A percentile compares a stretch with the other conserved stretches of the same genome.
Evolutionary conservation across 306 rosid species (phyloP).

Genomic region (Quillaja saponaria): DNA sequence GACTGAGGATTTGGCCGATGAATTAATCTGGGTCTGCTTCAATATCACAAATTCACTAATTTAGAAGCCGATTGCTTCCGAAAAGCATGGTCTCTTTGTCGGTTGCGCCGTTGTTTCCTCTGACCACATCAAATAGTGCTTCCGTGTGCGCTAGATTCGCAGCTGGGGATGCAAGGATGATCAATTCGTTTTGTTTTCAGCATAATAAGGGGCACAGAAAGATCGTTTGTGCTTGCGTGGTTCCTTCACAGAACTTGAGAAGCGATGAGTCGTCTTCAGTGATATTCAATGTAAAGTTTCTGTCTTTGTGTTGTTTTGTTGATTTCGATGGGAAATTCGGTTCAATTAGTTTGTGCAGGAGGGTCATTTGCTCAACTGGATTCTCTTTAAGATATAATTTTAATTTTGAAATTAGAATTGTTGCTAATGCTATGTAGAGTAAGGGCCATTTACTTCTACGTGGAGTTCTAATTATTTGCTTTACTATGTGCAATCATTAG

Average conservation of each 20-base stretch:
- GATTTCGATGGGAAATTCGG: neutral
- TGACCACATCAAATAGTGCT: conserved; percentile 38
- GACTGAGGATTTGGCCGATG: neutral
- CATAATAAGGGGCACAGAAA: conserved; percentile 43
- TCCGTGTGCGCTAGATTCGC: conserved; percentile 40
- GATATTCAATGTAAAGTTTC: conserved; percentile 55
- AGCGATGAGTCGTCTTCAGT: conserved; percentile 56
- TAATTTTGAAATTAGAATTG: neutral
- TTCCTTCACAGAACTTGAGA: conserved; percentile 63
- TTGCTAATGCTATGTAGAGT: neutral
- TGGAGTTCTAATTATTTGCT: neutral
- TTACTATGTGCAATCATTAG: neutral
- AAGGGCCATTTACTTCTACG: neutral
- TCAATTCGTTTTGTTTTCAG: conserved; percentile 24
- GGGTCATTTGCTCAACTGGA: neutral
- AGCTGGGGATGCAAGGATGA: conserved; percentile 23
- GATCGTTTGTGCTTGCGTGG: conserved; percentile 75
- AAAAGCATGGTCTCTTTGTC: conserved; percentile 60
- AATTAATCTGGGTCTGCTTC: conserved; percentile 28
- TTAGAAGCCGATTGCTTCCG: conserved; percentile 16
- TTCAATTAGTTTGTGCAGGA: neutral
- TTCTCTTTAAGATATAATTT: too few species aligned
- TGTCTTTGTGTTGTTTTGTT: too few species aligned
- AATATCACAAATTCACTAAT: conserved; percentile 1
- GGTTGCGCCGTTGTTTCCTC: conserved; percentile 43